phyloP scores from a whole-genome alignment of 371 early-diverging fungal genomes.

The Mucor velutinosus region DNA sequence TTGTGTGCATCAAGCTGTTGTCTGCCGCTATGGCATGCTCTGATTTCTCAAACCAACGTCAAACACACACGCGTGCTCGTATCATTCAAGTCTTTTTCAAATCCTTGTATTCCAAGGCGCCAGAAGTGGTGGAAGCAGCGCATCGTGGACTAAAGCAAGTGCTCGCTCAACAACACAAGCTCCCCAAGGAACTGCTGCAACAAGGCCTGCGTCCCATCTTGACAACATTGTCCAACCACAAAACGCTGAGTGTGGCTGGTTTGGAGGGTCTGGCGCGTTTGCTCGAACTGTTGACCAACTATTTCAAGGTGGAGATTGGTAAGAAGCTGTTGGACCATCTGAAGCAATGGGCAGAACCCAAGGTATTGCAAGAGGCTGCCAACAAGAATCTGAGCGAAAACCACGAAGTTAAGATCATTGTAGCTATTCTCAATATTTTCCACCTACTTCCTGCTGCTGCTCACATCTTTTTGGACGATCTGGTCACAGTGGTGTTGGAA shows the following conservation, averaged over 20 bases:
- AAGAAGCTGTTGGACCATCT: constrained; percentile 95
- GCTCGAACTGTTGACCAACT: constrained; percentile 91
- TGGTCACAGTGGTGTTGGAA: constrained; percentile 82
- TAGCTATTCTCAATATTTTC: constrained; percentile 92
- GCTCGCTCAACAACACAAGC: constrained; percentile 81
- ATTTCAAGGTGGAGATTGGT: constrained; percentile 98
- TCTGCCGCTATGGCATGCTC: constrained; percentile 90
- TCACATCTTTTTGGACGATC: constrained; percentile 87
- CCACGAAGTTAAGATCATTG: constrained; percentile 91
- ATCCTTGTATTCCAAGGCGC: constrained; percentile 91
- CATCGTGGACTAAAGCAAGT: constrained; percentile 92
- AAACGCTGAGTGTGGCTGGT: constrained; percentile 87
- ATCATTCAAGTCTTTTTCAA: constrained; percentile 99
- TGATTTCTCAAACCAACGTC: constrained; percentile 77
- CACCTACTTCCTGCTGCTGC: constrained; percentile 92
- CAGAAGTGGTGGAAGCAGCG: constrained; percentile 94
- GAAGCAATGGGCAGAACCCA: constrained; percentile 89
- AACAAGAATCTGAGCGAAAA: constrained; percentile 81
- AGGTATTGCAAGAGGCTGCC: constrained; percentile 78
- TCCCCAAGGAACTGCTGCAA: constrained; percentile 95
- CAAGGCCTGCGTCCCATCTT: constrained; percentile 95
- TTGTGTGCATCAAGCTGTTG: constrained; percentile 94
- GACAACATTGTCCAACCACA: constrained; percentile 93
- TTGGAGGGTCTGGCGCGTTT: constrained; percentile 94
- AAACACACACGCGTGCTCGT: constrained; percentile 78